Evolutionary conservation across 2,329 filamentous ascomycete species (phyloP).

Genomic region (Aspergillus sp.): DNA sequence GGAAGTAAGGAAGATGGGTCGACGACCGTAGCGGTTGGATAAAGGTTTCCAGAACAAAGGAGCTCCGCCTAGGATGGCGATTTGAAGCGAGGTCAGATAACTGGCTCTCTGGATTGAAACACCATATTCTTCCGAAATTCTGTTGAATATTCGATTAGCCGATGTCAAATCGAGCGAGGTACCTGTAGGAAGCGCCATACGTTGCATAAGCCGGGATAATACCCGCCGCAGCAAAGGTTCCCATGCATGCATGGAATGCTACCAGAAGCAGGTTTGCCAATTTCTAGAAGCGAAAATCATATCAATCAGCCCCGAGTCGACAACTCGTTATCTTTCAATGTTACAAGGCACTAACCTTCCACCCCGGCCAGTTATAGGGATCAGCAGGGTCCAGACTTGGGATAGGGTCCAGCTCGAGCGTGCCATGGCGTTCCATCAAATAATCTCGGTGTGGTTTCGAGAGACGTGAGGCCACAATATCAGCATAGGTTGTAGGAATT

Average conservation of each 20-base stretch:
- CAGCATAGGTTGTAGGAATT: constrained; percentile 23
- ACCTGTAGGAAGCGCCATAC: constrained; percentile 5
- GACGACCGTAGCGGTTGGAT: constrained; percentile 53
- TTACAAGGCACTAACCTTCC: constrained; percentile 43
- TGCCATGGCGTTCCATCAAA: constrained; percentile 55
- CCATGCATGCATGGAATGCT: constrained; percentile 59
- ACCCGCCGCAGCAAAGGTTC: constrained; percentile 55
- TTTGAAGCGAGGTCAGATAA: constrained; percentile 57
- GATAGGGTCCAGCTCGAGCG: constrained; percentile 55
- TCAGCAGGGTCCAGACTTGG: constrained; percentile 53
- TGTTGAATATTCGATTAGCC: not conserved
- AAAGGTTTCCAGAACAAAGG: constrained; percentile 59
- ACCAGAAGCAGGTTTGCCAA: constrained; percentile 55
- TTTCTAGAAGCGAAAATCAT: constrained; percentile 42
- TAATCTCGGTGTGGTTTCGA: constrained; percentile 44
- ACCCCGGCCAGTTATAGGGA: constrained; percentile 57
- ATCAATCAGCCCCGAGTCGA: constrained; percentile 1
- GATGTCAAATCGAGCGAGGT: not conserved
- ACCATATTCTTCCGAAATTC: constrained; percentile 52
- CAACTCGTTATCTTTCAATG: not conserved
- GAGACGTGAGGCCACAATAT: constrained; percentile 27
- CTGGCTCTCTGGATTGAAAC: constrained; percentile 49
- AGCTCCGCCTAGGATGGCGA: constrained; percentile 52
- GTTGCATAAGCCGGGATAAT: constrained; percentile 57
- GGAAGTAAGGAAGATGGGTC: constrained; percentile 56